Conservation (phyloP, 305 asterid genomes). For the Solanum hybrid region DNA sequence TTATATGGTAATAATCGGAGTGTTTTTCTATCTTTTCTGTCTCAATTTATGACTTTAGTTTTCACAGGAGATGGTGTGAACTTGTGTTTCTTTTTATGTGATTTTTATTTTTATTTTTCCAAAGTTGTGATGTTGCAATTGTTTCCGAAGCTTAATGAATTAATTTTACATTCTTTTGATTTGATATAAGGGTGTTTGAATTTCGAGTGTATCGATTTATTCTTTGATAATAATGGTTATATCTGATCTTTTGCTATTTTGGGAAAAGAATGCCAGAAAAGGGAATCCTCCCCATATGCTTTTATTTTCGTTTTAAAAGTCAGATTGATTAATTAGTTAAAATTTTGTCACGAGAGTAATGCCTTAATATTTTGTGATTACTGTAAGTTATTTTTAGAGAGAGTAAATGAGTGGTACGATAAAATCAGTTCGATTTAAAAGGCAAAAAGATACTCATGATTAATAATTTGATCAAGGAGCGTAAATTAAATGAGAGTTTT, state of each 20-base stretch:
- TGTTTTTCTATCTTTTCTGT: background rate
- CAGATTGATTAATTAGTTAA: background rate
- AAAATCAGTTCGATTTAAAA: too few relatives aligned
- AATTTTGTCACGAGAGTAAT: background rate
- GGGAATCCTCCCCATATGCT: background rate
- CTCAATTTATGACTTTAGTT: background rate
- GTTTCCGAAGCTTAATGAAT: too few relatives aligned
- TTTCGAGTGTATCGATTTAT: background rate
- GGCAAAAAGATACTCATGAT: too few relatives aligned
- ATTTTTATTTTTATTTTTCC: too few relatives aligned
- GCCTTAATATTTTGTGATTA: too few relatives aligned
- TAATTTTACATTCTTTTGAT: too few relatives aligned
- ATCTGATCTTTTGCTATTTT: background rate
- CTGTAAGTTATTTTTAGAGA: too few relatives aligned
- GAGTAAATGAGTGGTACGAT: too few relatives aligned
- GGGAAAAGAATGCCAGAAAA: background rate
- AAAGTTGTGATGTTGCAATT: too few relatives aligned
- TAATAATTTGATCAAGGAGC: too few relatives aligned
- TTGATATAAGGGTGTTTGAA: too few relatives aligned
- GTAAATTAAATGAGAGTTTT: too few relatives aligned
- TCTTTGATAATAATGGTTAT: background rate
- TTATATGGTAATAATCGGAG: background rate
- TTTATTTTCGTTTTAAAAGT: background rate
- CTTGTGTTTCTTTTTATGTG: background rate
- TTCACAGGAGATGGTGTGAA: background rate